Evolutionary conservation across 768 basidiomycete species (phyloP).

Genomic region (Phanerodontia chrysosporium): DNA sequence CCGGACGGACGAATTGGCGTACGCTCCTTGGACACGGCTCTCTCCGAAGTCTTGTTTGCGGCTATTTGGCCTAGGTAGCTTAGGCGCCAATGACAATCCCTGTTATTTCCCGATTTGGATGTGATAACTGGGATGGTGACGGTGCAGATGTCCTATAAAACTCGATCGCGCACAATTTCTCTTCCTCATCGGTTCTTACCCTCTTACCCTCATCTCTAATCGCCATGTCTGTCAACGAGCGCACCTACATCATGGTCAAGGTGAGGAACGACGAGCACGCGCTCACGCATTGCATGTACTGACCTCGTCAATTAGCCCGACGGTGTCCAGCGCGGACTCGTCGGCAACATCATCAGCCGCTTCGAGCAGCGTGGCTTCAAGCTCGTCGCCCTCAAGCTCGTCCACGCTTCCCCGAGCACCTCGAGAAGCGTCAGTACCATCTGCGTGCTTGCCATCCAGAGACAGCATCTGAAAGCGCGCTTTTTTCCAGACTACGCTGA

Average conservation of each 20-base stretch:
- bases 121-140: conserved; percentile 11
- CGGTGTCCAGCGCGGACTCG: conserved; percentile 94
- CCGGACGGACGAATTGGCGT: conserved; percentile 2
- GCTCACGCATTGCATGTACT: neutral
- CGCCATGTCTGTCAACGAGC: conserved; percentile 71
- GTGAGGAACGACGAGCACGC: conserved; percentile 31
- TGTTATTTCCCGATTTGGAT: conserved; percentile 20
- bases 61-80: conserved; percentile 5
- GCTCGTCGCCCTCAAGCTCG: conserved; percentile 91
- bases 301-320: conserved; percentile 63
- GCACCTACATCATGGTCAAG: conserved; percentile 99
- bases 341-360: conserved; percentile 92
- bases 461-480: neutral
- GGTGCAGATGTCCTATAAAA: conserved; percentile 12
- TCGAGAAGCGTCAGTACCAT: conserved; percentile 72
- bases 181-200: conserved; percentile 15
- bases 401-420: conserved; percentile 76
- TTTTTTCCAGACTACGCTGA: conserved; percentile 81
- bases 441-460: neutral
- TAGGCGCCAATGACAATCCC: neutral
- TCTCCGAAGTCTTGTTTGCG: conserved; percentile 16
- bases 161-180: conserved; percentile 19
- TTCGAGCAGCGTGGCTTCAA: conserved; percentile 99
- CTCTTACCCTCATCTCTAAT: conserved; percentile 18
- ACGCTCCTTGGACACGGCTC: conserved; percentile 18